Percentiles rank a stretch among this genome's conserved stretches.
Evolutionary conservation across 78 protist species (phyloP).

Genomic region (Parvularia atlantis): DNA sequence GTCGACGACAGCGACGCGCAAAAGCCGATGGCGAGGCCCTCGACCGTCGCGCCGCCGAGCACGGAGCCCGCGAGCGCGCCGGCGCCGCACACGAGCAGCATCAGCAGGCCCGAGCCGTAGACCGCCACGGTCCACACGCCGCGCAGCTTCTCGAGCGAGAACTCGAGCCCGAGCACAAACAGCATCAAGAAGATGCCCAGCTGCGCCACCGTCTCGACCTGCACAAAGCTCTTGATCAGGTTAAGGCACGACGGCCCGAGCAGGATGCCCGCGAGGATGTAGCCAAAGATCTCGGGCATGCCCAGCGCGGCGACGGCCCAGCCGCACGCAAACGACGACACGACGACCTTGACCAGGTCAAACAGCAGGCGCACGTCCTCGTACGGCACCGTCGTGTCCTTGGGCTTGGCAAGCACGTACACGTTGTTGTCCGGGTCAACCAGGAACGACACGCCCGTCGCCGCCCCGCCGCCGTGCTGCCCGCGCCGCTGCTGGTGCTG

Average conservation of each 20-base stretch:
- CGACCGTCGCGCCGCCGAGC: background rate
- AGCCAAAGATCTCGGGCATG: constrained; percentile 23
- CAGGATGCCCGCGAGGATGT: constrained; percentile 17
- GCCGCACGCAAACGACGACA: background rate
- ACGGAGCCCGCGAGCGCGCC: background rate
- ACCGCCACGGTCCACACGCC: background rate
- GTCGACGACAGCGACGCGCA: constrained; percentile 13
- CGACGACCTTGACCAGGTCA: constrained; percentile 1
- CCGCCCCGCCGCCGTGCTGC: too few species aligned
- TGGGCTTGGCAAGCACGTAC: constrained; percentile 14
- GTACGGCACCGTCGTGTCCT: constrained; percentile 17
- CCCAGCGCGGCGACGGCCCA: background rate
- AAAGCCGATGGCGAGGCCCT: background rate
- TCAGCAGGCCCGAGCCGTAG: background rate
- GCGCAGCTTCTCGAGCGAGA: constrained; percentile 18
- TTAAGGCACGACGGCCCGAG: constrained; percentile 11
- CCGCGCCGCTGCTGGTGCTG: too few species aligned
- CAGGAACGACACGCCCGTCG: too few species aligned
- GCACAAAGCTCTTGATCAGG: constrained; percentile 20
- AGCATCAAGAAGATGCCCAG: constrained; percentile 35
- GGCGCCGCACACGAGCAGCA: background rate
- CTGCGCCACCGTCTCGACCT: constrained; percentile 26
- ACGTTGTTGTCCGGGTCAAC: constrained; percentile 20
- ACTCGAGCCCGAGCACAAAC: constrained; percentile 34
- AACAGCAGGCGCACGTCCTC: constrained; percentile 14